phyloP scores from a whole-genome alignment of 2,329 filamentous ascomycete genomes.

The Teratosphaeria destructans region DNA sequence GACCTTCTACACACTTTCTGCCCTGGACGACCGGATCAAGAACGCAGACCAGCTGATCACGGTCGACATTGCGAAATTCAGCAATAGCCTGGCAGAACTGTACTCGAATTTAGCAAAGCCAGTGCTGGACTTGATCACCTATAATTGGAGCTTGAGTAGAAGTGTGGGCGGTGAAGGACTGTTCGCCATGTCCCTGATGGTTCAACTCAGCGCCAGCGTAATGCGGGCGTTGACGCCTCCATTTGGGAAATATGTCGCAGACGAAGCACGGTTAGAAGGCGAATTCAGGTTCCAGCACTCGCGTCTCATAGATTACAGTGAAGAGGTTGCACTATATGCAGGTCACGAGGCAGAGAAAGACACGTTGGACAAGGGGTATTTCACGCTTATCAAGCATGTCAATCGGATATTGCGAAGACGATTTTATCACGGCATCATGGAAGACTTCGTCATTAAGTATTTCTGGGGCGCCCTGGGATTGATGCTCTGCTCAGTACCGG shows the following conservation, averaged over 20 bases:
- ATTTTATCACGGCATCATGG: conserved; percentile 98
- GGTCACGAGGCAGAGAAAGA: conserved; percentile 96
- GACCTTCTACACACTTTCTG: conserved; percentile 94
- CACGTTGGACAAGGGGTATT: conserved; percentile 94
- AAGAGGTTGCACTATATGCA: conserved; percentile 85
- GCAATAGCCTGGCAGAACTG: conserved; percentile 84
- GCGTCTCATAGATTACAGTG: conserved; percentile 86
- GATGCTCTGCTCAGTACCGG: conserved; percentile 83
- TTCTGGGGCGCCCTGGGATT: conserved; percentile 94
- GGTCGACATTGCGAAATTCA: conserved; percentile 92
- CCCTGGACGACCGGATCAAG: conserved; percentile 93
- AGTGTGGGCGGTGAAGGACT: conserved; percentile 94
- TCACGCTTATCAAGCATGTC: conserved; percentile 97
- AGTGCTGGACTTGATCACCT: conserved; percentile 88
- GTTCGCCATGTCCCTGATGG: conserved; percentile 87
- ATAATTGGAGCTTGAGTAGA: conserved; percentile 86
- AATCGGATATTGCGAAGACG: conserved; percentile 84
- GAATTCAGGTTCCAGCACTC: conserved; percentile 96
- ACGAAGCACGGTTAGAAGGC: conserved; percentile 86
- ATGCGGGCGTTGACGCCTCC: conserved; percentile 93
- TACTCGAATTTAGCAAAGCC: conserved; percentile 97
- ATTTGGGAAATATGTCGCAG: conserved; percentile 94
- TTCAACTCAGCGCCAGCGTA: conserved; percentile 82
- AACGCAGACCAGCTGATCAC: conserved; percentile 97
- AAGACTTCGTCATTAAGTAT: conserved; percentile 99